Evolutionary conservation across 2,329 filamentous ascomycete species (phyloP), one percentile per base, ranked within the genome.

Genomic region (Neopestalotiopsis sp.): DNA sequence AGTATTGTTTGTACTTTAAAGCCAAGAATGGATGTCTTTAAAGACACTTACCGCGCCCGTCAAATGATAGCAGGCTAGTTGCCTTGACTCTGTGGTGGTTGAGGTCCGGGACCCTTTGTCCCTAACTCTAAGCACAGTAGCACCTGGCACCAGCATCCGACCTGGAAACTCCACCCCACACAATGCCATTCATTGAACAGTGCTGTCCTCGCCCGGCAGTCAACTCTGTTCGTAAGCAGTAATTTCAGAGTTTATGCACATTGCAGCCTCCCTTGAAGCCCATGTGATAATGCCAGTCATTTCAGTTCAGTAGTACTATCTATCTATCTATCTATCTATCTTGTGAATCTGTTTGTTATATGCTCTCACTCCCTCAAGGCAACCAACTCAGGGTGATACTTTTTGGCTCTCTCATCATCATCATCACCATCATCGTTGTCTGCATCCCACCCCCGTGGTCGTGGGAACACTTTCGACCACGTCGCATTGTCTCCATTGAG

Each of bases 181-280:
- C 57, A 59, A 59, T 59, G 57, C 57, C 57, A 59, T 59, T 59
- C 20, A 59, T 14, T 3, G 24, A 59, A n/a, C 45, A 53, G 45
- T 53, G 45, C 17, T 59, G 57, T 59, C 5, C 42, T 53, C 45
- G n/a, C 45, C 34, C 45, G 45, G 45, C 45, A 53, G 14, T 53
- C 45, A 53, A 53, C 45, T 20, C 17, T 17, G 45, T 53, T 53
- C 45, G 45, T 53, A 53, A 53, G 45, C 45, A 53, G 57, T 59
- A 59, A 59, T 59, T 59, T 59, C 45, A 53, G 45, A 53, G 45
- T 53, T 53, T 53, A 53, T 53, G 45, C 45, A 53, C 17, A 17
- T 38, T 38, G 34, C 34, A 38, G 34, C 45, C 45, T 53, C 45
- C 20, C 20, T 53, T 20, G 45, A 53, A 14, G 45, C 45, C 45